A percentile compares a stretch with the other conserved stretches of the same genome.
Evolutionary conservation across 148 eudicot species (phyloP).

Genomic region (Rhododendron mucronatum): DNA sequence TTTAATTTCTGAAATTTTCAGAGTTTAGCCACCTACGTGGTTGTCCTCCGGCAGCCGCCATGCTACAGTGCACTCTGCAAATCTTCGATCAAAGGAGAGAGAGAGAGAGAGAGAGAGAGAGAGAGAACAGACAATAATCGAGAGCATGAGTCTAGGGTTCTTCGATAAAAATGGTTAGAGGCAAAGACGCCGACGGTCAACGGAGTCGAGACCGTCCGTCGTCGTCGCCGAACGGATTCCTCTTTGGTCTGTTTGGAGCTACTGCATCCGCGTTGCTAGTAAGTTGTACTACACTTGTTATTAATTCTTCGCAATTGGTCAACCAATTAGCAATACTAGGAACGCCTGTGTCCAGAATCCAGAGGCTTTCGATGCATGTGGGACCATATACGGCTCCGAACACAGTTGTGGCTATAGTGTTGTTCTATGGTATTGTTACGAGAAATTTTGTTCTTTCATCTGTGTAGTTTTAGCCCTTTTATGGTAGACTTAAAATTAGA

Average conservation of each 20-base stretch:
- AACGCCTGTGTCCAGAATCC: neutral
- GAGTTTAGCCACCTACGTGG: neutral
- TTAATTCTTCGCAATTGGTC: neutral
- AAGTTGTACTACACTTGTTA: conserved; percentile 12
- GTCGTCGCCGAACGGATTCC: neutral
- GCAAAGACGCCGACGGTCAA: conserved; percentile 12
- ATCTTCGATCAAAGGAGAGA: neutral
- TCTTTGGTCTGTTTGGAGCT: conserved; percentile 79
- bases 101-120: neutral
- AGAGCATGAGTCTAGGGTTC: conserved; percentile 23
- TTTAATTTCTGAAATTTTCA: neutral
- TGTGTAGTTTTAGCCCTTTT: neutral
- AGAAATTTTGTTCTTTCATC: neutral
- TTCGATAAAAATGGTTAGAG: conserved; percentile 18
- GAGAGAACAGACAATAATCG: neutral
- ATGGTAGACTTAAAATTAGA: neutral
- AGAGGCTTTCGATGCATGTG: no score
- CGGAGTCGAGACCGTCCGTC: conserved; percentile 4
- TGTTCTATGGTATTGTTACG: neutral
- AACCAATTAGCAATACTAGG: neutral
- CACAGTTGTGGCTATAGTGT: neutral
- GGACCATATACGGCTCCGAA: neutral
- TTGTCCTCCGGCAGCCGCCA: neutral
- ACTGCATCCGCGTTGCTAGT: conserved; percentile 68
- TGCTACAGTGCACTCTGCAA: neutral